phyloP scores from a whole-genome alignment of 164 flowering plant species.

The Aristolochia fimbriata region DNA sequence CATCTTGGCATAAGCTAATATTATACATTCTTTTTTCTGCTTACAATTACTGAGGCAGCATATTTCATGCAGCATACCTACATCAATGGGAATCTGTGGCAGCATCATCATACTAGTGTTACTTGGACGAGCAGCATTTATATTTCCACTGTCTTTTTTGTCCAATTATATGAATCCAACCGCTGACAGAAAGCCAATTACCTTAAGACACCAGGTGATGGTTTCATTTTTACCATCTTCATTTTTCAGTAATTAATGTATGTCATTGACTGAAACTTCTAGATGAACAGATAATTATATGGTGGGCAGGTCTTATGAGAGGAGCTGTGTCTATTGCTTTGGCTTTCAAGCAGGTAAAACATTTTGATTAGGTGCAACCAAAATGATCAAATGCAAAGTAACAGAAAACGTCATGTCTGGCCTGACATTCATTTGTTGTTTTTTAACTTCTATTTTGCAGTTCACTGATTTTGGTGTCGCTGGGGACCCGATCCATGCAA shows the following conservation, averaged over 20 bases:
- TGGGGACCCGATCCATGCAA: slow-evolving; percentile 46
- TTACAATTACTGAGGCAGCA: slow-evolving; percentile 1
- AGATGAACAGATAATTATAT: slow-evolving; percentile 26
- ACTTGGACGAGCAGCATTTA: slow-evolving; percentile 88
- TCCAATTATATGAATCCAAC: slow-evolving; percentile 48
- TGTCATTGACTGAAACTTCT: background rate
- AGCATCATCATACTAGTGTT: slow-evolving; percentile 34
- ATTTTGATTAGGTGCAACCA: background rate
- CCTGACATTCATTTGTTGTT: background rate
- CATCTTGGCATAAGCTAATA: background rate
- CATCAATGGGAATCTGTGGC: slow-evolving; percentile 29
- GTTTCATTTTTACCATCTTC: background rate
- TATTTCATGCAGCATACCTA: slow-evolving; percentile 35
- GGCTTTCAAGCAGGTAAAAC: slow-evolving; percentile 69
- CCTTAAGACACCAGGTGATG: slow-evolving; percentile 61
- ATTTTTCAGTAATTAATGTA: background rate
- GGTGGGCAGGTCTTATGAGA: slow-evolving; percentile 99
- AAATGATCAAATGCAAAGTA: background rate
- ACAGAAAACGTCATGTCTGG: background rate
- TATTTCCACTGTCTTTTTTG: slow-evolving; percentile 64
- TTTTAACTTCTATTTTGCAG: slow-evolving; percentile 20
- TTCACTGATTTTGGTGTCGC: slow-evolving; percentile 73
- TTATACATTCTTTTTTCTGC: background rate
- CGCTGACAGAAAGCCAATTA: slow-evolving; percentile 21
- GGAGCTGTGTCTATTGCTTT: slow-evolving; percentile 95